Conservation (phyloP, 2,329 filamentous ascomycete species). For the Coleophoma crateriformis region DNA sequence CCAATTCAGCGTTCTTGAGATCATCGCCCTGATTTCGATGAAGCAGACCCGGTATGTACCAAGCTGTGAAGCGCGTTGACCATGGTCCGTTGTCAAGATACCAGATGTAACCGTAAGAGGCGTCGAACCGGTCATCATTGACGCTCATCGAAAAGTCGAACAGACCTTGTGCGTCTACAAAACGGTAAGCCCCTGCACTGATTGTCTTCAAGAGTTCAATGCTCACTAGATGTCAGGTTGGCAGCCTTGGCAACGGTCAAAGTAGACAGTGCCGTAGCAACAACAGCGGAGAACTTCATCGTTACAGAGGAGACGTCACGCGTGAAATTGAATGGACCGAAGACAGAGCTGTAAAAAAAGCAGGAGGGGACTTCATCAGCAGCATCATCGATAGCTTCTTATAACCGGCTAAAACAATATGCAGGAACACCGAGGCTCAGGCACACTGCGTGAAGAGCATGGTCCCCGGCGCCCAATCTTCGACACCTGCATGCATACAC, state of each 20-base stretch:
- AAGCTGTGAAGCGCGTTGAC: conserved; percentile 40
- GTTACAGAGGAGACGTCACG: not conserved
- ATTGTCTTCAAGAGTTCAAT: no score
- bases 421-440: no score
- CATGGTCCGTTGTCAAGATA: conserved; percentile 37
- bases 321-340: no score
- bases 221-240: not conserved
- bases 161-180: conserved; percentile 28
- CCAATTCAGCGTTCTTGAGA: conserved; percentile 42
- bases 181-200: not conserved
- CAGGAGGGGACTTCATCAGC: no score
- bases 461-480: no score
- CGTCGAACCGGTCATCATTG: conserved; percentile 33
- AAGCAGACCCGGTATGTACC: conserved; percentile 53
- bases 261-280: not conserved
- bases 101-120: conserved; percentile 34
- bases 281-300: not conserved
- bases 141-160: conserved; percentile 36
- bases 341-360: no score
- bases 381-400: no score
- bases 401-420: no score
- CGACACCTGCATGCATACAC: no score
- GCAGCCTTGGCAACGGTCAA: not conserved
- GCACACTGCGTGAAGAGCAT: no score
- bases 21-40: conserved; percentile 46